Conservation (phyloP, 73 alveolate genomes). For the Paramecium sonneborni region DNA sequence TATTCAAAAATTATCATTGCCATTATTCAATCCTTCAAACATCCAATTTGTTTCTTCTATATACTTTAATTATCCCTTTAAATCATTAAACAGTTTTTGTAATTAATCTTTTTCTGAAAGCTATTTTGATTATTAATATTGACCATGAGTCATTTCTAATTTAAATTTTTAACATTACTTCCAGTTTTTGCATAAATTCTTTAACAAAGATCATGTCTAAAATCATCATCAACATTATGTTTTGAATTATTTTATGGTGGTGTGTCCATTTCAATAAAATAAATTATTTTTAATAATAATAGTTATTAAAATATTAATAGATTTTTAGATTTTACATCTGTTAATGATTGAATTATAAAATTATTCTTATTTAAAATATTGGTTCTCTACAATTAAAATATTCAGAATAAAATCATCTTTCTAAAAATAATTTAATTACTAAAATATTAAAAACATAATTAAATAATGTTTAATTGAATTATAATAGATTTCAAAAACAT, state of each 20-base stretch:
- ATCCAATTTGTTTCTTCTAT: constrained; percentile 46
- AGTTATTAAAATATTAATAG: too few relatives aligned
- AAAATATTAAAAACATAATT: too few relatives aligned
- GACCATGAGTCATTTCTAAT: background rate
- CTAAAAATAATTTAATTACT: too few relatives aligned
- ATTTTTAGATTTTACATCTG: too few relatives aligned
- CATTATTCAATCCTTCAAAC: constrained; percentile 10
- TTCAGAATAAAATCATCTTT: too few relatives aligned
- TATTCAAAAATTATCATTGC: constrained; percentile 1
- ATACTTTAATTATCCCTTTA: background rate
- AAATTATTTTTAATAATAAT: too few relatives aligned
- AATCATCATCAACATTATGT: constrained; percentile 20
- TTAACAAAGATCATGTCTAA: background rate
- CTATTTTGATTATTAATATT: background rate
- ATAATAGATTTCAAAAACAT: too few relatives aligned
- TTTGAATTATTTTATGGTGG: constrained; percentile 28
- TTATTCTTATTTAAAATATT: too few relatives aligned
- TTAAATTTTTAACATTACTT: background rate
- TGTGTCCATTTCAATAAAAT: background rate
- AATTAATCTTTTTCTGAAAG: background rate
- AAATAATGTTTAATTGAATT: too few relatives aligned
- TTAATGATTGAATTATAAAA: too few relatives aligned
- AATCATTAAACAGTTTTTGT: background rate
- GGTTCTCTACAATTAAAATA: too few relatives aligned
- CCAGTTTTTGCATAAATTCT: background rate